Base-by-base conservation (phyloP, 257 asterid genomes). In the Mitragyna speciosa region DNA sequence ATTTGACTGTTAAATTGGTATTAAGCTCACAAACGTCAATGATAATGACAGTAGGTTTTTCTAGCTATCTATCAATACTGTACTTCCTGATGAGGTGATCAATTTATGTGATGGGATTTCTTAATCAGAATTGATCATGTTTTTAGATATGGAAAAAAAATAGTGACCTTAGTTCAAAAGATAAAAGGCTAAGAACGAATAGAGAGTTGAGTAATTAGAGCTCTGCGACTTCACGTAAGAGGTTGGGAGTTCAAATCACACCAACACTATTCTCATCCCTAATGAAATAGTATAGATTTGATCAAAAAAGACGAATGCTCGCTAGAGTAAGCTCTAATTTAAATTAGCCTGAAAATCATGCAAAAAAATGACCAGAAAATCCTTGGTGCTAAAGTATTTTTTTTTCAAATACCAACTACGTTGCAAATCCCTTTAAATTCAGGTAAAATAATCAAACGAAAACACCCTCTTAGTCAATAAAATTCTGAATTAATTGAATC, bases 111-210 rank as follows among this genome's bases (percentile, higher is more conserved):
- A 67, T 66, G 80, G 80, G 80, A 11, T 77, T 68, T 36, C 20
- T 30, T 33, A 77, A 65, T 48, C 16, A 65, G 36, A 54, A 76
- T 45, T 48, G 48, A 28, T 63, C 65, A 49, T 66, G 48, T 66
- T 45, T 71, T n/a, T 16, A 71, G 24, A 47, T 47, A 51, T 6
- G 61, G 73, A 65, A 12, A 76, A 80, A 83, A n/a, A 81, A 78
- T 63, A 79, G 15, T 48, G 79, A 78, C 76, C 72, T 59, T 64
- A 43, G 59, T 63, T 64, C 31, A 59, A 70, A 78, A 28, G 51
- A 65, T 51, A 58, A 70, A 78, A 59, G n/a, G n/a, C n/a, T n/a
- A n/a, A n/a, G n/a, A n/a, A n/a, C n/a, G n/a, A n/a, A n/a, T n/a
- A n/a, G n/a, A n/a, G n/a, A n/a, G n/a, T n/a, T n/a, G n/a, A n/a